Conservation (phyloP, 805 yeast genomes). For the Sungouiella blattae region DNA sequence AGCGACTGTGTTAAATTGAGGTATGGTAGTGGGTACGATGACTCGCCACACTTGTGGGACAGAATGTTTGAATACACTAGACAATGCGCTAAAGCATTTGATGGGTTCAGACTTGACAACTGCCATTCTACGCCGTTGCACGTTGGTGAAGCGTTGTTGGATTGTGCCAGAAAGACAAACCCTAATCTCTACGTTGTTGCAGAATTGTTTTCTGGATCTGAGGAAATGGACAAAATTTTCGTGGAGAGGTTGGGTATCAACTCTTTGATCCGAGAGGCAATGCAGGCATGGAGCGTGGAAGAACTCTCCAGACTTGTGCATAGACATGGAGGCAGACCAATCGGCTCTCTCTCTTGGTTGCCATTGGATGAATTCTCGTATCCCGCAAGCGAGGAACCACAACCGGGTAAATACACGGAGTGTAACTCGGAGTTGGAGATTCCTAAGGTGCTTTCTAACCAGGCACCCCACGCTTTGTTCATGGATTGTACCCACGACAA, state of each 20-base stretch:
- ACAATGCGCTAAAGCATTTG: conserved; percentile 67
- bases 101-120: conserved; percentile 90
- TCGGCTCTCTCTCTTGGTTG: conserved; percentile 82
- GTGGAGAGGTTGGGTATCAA: conserved; percentile 89
- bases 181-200: conserved; percentile 92
- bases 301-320: conserved; percentile 86
- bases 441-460: conserved; percentile 60
- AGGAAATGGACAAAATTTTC: conserved; percentile 81
- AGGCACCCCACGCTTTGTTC: conserved; percentile 88
- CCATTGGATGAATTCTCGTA: conserved; percentile 74
- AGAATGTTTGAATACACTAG: conserved; percentile 78
- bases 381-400: conserved; percentile 49
- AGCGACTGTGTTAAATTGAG: conserved; percentile 94
- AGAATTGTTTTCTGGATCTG: conserved; percentile 90
- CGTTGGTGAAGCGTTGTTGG: conserved; percentile 86
- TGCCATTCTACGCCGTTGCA: conserved; percentile 96
- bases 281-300: conserved; percentile 90
- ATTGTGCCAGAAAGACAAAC: conserved; percentile 79
- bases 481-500: conserved; percentile 99
- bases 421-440: conserved; percentile 61
- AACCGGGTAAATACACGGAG: conserved; percentile 19
- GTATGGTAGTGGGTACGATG: conserved; percentile 73
- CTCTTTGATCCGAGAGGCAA: conserved; percentile 89
- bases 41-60: conserved; percentile 87
- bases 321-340: conserved; percentile 91